A percentile compares a stretch with the other conserved stretches of the same genome.
These are phyloP conservation scores for Daedalea quercina DNA, from an alignment of 768 basidiomycete genomes.

Conservation along the genomic window DNA sequence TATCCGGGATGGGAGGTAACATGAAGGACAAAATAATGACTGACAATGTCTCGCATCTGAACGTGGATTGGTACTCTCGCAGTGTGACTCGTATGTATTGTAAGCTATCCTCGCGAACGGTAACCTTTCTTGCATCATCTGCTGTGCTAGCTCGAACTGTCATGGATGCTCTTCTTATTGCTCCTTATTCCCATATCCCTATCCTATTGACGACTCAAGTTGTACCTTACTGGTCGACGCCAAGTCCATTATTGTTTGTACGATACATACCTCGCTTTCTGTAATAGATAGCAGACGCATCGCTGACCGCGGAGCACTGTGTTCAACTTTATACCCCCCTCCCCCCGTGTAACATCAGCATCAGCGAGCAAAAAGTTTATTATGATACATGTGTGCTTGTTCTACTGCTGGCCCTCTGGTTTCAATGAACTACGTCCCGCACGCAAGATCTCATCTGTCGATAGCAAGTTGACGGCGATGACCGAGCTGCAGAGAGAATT, in stretches of 20 bases:
- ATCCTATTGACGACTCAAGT: not conserved
- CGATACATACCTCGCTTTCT: not conserved
- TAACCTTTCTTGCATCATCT: not conserved
- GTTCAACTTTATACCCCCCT: too few relatives aligned
- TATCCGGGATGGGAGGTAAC: not conserved
- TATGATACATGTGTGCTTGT: not conserved
- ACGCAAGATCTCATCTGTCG: conserved; percentile 92
- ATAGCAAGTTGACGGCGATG: conserved; percentile 91
- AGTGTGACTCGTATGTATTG: not conserved
- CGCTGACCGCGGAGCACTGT: too few relatives aligned
- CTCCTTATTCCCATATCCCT: not conserved
- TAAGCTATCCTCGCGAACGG: not conserved
- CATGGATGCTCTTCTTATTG: not conserved
- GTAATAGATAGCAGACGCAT: not conserved
- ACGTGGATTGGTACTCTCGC: not conserved
- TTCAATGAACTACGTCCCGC: conserved; percentile 86
- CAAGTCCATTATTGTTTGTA: not conserved
- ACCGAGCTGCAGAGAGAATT: conserved; percentile 51
- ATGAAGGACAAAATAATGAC: not conserved
- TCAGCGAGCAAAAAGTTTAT: not conserved
- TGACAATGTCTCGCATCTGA: not conserved
- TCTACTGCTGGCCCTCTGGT: conserved; percentile 61
- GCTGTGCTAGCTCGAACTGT: not conserved
- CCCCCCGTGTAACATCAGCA: not conserved
- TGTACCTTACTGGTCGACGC: not conserved